Conservation (phyloP, 2,329 filamentous ascomycete genomes). For the Hymenoscyphus occultus region DNA sequence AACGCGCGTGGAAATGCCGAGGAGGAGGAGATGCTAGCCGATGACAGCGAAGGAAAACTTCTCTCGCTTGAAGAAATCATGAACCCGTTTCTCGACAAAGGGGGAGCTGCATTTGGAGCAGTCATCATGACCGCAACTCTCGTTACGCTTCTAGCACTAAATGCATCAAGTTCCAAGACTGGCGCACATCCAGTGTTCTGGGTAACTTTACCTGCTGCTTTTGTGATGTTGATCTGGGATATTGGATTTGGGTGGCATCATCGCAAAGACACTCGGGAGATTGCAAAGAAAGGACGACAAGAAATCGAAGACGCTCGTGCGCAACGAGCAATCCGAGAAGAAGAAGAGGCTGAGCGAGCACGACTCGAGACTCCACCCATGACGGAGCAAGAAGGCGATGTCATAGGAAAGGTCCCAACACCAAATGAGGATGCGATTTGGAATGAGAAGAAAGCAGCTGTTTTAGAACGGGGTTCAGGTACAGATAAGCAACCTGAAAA, state of each 20-base stretch:
- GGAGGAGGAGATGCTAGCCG: slow-evolving; percentile 44
- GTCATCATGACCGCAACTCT: slow-evolving; percentile 66
- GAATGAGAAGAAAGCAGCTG: slow-evolving; percentile 37
- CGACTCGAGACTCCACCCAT: background rate
- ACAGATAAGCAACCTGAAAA: slow-evolving; percentile 21
- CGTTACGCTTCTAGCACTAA: slow-evolving; percentile 62
- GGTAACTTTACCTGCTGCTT: slow-evolving; percentile 66
- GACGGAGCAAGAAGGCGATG: background rate
- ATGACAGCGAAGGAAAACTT: slow-evolving; percentile 51
- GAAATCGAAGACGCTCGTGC: slow-evolving; percentile 46
- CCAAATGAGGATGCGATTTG: slow-evolving; percentile 54
- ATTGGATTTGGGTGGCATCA: slow-evolving; percentile 60
- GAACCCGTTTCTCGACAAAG: slow-evolving; percentile 70
- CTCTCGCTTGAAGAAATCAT: slow-evolving; percentile 69
- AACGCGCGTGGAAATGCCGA: slow-evolving; percentile 56
- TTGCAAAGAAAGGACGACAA: slow-evolving; percentile 54
- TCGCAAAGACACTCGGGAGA: slow-evolving; percentile 59
- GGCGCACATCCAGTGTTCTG: slow-evolving; percentile 60
- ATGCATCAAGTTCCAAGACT: slow-evolving; percentile 53
- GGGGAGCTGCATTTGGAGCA: slow-evolving; percentile 61
- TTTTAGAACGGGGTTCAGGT: slow-evolving; percentile 5
- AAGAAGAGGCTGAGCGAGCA: slow-evolving; percentile 28
- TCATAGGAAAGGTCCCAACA: slow-evolving; percentile 55
- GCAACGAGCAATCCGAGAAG: slow-evolving; percentile 39
- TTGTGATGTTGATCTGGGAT: slow-evolving; percentile 68